Percentiles rank a stretch among this genome's conserved stretches.
These are phyloP conservation scores for Dryas alaskensis DNA, from an alignment of 306 rosid genomes.

Conservation along the genomic window DNA sequence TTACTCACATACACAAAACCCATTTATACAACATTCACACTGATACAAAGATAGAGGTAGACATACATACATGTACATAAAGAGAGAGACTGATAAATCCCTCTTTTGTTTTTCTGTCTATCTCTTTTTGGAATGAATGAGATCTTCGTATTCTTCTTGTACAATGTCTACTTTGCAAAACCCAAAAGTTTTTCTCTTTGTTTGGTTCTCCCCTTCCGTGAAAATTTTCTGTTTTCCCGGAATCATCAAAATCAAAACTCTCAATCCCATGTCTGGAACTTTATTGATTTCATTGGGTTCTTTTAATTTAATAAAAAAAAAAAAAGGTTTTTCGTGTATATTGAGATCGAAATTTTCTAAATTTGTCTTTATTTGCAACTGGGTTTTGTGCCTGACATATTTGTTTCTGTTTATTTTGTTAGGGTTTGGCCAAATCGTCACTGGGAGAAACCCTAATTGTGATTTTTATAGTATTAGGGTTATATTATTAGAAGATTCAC, in stretches of 20 bases:
- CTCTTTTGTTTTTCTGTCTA: background rate
- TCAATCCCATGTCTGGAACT: background rate
- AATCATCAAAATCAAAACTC: background rate
- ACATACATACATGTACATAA: background rate
- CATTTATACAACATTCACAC: background rate
- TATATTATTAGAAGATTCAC: background rate
- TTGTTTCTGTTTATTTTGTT: background rate
- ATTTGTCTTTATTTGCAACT: background rate
- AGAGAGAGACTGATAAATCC: background rate
- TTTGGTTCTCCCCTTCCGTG: background rate
- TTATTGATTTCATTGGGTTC: background rate
- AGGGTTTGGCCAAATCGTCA: conserved; percentile 17
- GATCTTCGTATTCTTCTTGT: conserved; percentile 5
- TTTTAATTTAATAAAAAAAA: too few relatives aligned
- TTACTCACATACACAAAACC: background rate
- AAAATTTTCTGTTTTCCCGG: background rate
- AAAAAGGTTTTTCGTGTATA: background rate
- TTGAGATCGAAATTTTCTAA: background rate
- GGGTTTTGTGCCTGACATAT: conserved; percentile 10
- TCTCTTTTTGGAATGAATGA: background rate
- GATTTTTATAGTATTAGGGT: background rate
- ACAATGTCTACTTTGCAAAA: conserved; percentile 7
- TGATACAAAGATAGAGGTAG: conserved; percentile 9
- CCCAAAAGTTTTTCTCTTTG: background rate
- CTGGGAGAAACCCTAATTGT: conserved; percentile 4